Base-by-base conservation (phyloP, 2,329 filamentous ascomycete genomes). In the Cryphonectria radicalis region DNA sequence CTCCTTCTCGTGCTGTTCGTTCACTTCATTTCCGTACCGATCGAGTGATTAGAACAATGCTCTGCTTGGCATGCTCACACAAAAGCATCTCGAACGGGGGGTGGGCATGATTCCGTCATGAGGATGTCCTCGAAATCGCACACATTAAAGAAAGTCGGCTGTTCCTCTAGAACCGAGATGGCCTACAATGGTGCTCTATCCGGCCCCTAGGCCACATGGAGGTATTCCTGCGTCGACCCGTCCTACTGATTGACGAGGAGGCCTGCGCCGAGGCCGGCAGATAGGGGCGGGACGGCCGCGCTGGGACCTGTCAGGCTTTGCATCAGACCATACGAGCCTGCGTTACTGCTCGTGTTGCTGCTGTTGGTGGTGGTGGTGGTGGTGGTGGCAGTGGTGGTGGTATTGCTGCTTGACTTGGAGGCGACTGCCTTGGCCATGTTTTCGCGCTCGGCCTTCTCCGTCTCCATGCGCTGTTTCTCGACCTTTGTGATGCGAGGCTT, bases 401-500 rank as follows among this genome's bases (percentile, higher is more conserved):
- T 84, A 69, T 79, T 76, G 57, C 28, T 80, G 17, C 78, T 77
- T 3, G 80, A 76, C 66, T 83, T 84, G 70, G 79, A 76, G 50
- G 83, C 73, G 37, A 71, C 63, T 22, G 70, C 69, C 75, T 81
- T 80, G 4, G 82, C 83, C 74, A 84, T 74, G 70, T 77, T 82
- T 80, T 95, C 92, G 59, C 92, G 87, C 74, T 94, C 92, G 8
- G 90, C 86, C 83, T 96, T 96, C 80, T 97, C 93, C 62, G 89
- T 88, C 77, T 97, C 93, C 81, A 93, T 90, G 77, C 91, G 89
- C 73, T 92, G 91, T 76, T 93, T 93, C 78, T 95, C 92, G 53
- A 93, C 92, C 80, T 97, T 97, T 55, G 92, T 96, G 75, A 94
- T 91, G 59, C 95, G 91, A 67, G 94, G 93, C 80, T 97, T 97